These are phyloP conservation scores for Penicillium sp. DNA, from an alignment of 2,329 filamentous ascomycete species.

Conservation along the genomic window DNA sequence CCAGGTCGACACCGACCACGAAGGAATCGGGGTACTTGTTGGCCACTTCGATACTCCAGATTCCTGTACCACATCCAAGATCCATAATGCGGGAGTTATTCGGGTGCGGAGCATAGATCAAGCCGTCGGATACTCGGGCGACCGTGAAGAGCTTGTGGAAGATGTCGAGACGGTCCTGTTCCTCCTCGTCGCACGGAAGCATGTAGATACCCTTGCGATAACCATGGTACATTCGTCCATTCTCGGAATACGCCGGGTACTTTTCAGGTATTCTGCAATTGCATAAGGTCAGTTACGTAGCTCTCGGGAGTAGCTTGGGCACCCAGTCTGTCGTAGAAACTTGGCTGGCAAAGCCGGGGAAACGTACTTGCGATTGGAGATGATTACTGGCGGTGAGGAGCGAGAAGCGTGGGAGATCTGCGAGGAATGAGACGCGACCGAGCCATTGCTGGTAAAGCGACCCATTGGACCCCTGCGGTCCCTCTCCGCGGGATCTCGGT, in stretches of 20 bases:
- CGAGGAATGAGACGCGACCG: conserved; percentile 25
- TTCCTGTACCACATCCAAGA: conserved; percentile 82
- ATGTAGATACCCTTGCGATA: conserved; percentile 69
- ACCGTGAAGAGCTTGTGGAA: conserved; percentile 75
- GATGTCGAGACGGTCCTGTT: conserved; percentile 76
- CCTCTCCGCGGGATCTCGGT: conserved; percentile 27
- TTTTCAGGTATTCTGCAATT: conserved; percentile 33
- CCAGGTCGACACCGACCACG: conserved; percentile 62
- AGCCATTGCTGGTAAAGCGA: conserved; percentile 32
- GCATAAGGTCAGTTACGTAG: not conserved
- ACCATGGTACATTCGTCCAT: conserved; percentile 68
- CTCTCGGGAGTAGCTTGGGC: not conserved
- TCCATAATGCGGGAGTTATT: conserved; percentile 55
- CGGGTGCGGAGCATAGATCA: conserved; percentile 43
- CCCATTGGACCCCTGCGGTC: conserved; percentile 16
- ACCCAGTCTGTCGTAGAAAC: not conserved
- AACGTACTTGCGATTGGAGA: conserved; percentile 23
- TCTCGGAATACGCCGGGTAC: conserved; percentile 56
- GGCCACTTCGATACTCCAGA: conserved; percentile 86
- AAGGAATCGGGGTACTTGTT: conserved; percentile 62
- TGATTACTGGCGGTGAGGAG: conserved; percentile 20
- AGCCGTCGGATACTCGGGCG: conserved; percentile 52
- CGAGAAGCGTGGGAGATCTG: conserved; percentile 19
- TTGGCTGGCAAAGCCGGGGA: not conserved
- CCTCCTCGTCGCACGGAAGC: conserved; percentile 73